Evolutionary conservation across 768 basidiomycete species (phyloP).

Genomic region (Leccinum rimulosum): DNA sequence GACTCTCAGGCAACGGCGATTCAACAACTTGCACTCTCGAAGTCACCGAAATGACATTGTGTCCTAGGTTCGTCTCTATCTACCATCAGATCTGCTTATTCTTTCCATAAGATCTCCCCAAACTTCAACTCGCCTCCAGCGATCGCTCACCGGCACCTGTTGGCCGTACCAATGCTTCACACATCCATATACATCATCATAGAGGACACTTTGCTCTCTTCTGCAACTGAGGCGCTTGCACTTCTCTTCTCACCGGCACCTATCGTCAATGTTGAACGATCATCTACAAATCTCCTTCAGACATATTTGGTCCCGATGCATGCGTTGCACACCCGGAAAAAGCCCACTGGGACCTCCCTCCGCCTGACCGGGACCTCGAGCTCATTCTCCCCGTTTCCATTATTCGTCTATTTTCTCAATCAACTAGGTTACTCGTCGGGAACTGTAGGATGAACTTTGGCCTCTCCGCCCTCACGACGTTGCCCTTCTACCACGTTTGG

Average conservation of each 20-base stretch:
- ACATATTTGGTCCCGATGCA: no score
- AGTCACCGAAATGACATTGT: slow-evolving; percentile 8
- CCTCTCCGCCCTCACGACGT: slow-evolving; percentile 19
- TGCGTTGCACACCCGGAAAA: slow-evolving; percentile 19
- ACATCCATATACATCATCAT: slow-evolving; percentile 13
- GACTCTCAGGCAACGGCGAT: slow-evolving; percentile 20
- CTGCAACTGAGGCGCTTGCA: neutral
- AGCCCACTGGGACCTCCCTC: slow-evolving; percentile 17
- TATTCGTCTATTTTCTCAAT: slow-evolving; percentile 18
- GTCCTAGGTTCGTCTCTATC: slow-evolving; percentile 19
- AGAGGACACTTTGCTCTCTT: slow-evolving; percentile 13
- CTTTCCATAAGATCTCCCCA: slow-evolving; percentile 35
- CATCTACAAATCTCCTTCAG: no score
- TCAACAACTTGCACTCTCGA: slow-evolving; percentile 1
- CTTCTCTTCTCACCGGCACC: no score
- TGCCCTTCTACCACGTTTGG: slow-evolving; percentile 34
- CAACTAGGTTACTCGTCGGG: slow-evolving; percentile 2
- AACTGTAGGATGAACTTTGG: slow-evolving; percentile 35
- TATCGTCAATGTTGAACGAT: no score
- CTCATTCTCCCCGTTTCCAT: slow-evolving; percentile 19
- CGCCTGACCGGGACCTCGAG: slow-evolving; percentile 16
- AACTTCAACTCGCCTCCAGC: slow-evolving; percentile 44
- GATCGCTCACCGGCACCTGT: slow-evolving; percentile 44
- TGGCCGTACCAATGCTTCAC: slow-evolving; percentile 25
- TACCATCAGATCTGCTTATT: neutral